Conservation (phyloP, 495 filamentous ascomycete genomes). For the Penicillium manginii region DNA sequence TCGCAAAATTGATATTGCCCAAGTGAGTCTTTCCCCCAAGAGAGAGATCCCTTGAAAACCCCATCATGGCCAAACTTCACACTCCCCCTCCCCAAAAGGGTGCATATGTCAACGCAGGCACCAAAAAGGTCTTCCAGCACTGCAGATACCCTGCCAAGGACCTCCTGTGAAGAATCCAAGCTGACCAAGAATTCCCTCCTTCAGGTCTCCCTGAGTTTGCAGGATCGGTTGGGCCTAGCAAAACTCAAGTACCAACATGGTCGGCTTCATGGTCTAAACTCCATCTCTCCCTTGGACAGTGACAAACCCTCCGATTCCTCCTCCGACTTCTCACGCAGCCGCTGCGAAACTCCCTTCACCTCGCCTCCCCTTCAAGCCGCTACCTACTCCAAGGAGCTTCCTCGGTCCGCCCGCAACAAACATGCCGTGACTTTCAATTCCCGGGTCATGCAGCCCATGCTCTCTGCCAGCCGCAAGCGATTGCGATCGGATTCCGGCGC, state of each 20-base stretch:
- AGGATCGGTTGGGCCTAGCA: conserved; percentile 91
- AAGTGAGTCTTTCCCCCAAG: conserved; percentile 59
- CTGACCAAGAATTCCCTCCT: conserved; percentile 13
- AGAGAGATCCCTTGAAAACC: not conserved
- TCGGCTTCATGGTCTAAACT: conserved; percentile 40
- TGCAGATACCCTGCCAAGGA: conserved; percentile 4
- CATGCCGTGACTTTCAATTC: conserved; percentile 54
- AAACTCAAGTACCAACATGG: conserved; percentile 96
- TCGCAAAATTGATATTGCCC: conserved; percentile 67
- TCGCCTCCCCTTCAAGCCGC: conserved; percentile 44
- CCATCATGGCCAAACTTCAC: not conserved
- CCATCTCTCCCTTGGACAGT: conserved; percentile 55
- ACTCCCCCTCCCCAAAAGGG: not conserved
- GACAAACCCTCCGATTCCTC: conserved; percentile 74
- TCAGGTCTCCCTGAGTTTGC: conserved; percentile 87
- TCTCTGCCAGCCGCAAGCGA: conserved; percentile 62
- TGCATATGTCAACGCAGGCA: conserved; percentile 7
- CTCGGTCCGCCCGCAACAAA: conserved; percentile 49
- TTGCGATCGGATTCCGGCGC: conserved; percentile 68
- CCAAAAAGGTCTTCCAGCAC: not conserved
- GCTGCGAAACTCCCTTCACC: conserved; percentile 51
- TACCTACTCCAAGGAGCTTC: conserved; percentile 50
- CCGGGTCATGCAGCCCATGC: conserved; percentile 49
- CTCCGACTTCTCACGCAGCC: conserved; percentile 59
- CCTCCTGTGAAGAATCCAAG: not conserved